Evolutionary conservation across 495 filamentous ascomycete species (phyloP).

Genomic region (Podospora pseudopauciseta): DNA sequence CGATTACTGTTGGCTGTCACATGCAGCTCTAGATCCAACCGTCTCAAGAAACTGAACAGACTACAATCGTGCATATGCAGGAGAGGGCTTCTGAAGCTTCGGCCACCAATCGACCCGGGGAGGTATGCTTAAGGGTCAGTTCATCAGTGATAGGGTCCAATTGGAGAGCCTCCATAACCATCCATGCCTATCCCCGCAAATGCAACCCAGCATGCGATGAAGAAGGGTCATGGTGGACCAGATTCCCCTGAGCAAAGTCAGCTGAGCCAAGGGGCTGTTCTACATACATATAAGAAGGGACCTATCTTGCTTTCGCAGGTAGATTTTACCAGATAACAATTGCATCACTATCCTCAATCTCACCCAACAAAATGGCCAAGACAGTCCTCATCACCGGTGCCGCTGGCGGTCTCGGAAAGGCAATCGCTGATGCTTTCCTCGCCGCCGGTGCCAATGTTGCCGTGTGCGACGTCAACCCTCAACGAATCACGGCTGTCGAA

Average conservation of each 20-base stretch:
- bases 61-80: background rate
- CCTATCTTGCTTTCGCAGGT: background rate
- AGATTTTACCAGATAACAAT: background rate
- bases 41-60: background rate
- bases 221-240: background rate
- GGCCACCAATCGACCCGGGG: background rate
- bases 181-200: background rate
- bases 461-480: slow-evolving; percentile 45
- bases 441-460: slow-evolving; percentile 41
- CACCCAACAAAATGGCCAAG: slow-evolving; percentile 17
- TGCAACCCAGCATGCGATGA: background rate
- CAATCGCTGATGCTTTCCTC: slow-evolving; percentile 38
- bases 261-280: background rate
- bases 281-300: background rate
- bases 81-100: background rate
- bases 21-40: background rate
- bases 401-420: slow-evolving; percentile 42
- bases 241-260: background rate
- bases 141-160: background rate
- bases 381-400: slow-evolving; percentile 46
- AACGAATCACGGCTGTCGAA: slow-evolving; percentile 34
- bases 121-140: background rate
- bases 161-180: background rate
- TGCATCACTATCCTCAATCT: background rate
- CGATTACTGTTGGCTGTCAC: slow-evolving; percentile 23